phyloP scores from a whole-genome alignment of 2,329 filamentous ascomycete species.

The Fusarium mangiferae region DNA sequence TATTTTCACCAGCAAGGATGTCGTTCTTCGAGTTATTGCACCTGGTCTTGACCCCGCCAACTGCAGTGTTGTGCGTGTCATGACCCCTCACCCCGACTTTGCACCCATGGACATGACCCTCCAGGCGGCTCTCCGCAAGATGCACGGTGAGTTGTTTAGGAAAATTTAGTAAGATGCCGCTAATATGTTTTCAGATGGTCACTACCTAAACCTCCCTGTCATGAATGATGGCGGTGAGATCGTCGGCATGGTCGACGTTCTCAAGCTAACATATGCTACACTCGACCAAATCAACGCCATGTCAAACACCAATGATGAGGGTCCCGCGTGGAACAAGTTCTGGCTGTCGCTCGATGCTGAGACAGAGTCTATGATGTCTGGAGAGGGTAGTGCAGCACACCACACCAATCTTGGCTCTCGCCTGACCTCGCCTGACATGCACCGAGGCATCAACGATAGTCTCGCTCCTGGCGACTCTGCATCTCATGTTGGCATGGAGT shows the following conservation, averaged over 20 bases:
- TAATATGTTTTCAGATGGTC: constrained; percentile 75
- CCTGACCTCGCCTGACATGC: constrained; percentile 82
- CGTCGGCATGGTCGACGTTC: constrained; percentile 98
- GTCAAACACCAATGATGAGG: constrained; percentile 82
- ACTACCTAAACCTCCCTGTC: constrained; percentile 97
- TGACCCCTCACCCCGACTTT: constrained; percentile 99
- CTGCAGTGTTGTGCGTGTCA: constrained; percentile 97
- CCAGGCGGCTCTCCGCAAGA: constrained; percentile 96
- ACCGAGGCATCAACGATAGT: constrained; percentile 79
- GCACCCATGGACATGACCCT: constrained; percentile 99
- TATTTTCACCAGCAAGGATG: constrained; percentile 99
- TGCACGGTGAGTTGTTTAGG: constrained; percentile 80
- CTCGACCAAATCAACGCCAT: constrained; percentile 98
- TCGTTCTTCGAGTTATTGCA: constrained; percentile 96
- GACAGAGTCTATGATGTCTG: constrained; percentile 95
- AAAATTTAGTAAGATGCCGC: background rate
- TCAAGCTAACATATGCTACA: constrained; percentile 97
- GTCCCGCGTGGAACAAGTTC: constrained; percentile 99
- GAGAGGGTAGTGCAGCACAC: constrained; percentile 80
- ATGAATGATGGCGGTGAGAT: constrained; percentile 99
- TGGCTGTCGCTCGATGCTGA: constrained; percentile 97
- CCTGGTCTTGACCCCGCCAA: constrained; percentile 92
- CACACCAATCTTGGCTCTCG: constrained; percentile 73
- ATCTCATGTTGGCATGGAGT: constrained; percentile 87
- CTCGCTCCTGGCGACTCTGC: constrained; percentile 94